Base-by-base conservation (phyloP, 176 grass and related monocot species). In the Calamus simplicifolius region DNA sequence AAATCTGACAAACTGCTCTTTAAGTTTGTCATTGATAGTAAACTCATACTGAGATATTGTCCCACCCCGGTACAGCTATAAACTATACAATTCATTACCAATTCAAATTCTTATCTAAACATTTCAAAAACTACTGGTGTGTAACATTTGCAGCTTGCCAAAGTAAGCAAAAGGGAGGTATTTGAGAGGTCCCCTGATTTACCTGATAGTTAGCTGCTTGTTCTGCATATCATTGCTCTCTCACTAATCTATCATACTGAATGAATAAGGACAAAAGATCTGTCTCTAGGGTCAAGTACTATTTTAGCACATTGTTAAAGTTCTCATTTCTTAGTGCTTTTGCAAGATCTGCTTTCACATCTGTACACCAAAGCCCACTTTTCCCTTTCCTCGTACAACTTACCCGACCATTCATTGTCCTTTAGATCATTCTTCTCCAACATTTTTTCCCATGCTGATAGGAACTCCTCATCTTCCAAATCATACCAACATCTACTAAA, bases 101-200 rank as follows among this genome's bases (percentile, higher is more conserved):
- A 67, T 48, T 89, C 85, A 79, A 78, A 89, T 80, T 89, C 90
- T 49, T 72, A 60, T 49, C 74, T 79, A 74, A 95, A 89, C 71
- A 86, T 61, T 64, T 86, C 85, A 70, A 95, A 86, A 49, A 89
- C 19, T 56, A 85, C 16, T 17, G 79, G 79, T 19, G 90, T 95
- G 72, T 86, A 95, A 72, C 60, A 73, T 78, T 86, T 65, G 82
- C 73, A 38, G 90, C 79, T 75, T 89, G 90, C 90, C 90, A 95
- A 51, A 95, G 79, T 55, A 89, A 51, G 55, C 55, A 61, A 18
- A 81, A 26, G 30, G 80, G 85, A 56, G 80, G 68, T 57, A 88
- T 69, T 31, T 73, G 79, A 6, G 77, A 69, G 29, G 63, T 71
- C 53, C 84, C 79, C 77, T 89, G 85, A 56, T 54, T 52, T 60